Evolutionary conservation across 257 asterid species (phyloP).

Genomic region (Perilla frutescens): DNA sequence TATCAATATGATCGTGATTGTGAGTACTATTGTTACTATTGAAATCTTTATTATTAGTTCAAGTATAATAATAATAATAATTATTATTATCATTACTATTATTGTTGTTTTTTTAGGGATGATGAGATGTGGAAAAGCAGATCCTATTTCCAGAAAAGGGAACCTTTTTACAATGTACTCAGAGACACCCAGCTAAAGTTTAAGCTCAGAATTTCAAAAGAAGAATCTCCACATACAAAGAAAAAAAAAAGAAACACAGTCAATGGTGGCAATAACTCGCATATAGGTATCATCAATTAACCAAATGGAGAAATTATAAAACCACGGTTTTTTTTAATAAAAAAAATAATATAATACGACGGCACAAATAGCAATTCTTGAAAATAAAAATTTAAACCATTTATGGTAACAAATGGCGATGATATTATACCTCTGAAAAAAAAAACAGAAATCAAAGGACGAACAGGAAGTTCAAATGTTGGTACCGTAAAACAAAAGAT

Average conservation of each 20-base stretch:
- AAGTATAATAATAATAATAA: constrained; percentile 25
- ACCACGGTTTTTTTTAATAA: background rate
- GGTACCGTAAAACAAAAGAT: constrained; percentile 45
- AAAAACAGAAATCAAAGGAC: constrained; percentile 40
- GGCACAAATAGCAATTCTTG: constrained; percentile 12
- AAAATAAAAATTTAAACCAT: constrained; percentile 33
- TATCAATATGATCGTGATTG: constrained; percentile 2
- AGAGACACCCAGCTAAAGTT: constrained; percentile 36
- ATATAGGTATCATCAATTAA: constrained; percentile 16
- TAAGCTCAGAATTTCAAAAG: constrained; percentile 49
- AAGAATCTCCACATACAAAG: constrained; percentile 38
- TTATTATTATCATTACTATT: constrained; percentile 3
- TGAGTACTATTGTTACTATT: background rate
- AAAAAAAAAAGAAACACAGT: constrained; percentile 4
- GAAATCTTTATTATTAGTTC: constrained; percentile 4
- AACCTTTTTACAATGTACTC: constrained; percentile 50
- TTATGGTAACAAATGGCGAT: constrained; percentile 26
- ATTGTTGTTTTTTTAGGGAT: constrained; percentile 11
- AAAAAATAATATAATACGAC: background rate
- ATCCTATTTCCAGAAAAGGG: constrained; percentile 59
- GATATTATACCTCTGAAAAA: constrained; percentile 25
- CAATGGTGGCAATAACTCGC: constrained; percentile 39
- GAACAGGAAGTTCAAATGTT: constrained; percentile 56
- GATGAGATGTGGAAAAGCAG: constrained; percentile 54
- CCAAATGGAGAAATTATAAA: background rate